Conservation (phyloP, 768 basidiomycete species). For the Infundibulicybe gibba region DNA sequence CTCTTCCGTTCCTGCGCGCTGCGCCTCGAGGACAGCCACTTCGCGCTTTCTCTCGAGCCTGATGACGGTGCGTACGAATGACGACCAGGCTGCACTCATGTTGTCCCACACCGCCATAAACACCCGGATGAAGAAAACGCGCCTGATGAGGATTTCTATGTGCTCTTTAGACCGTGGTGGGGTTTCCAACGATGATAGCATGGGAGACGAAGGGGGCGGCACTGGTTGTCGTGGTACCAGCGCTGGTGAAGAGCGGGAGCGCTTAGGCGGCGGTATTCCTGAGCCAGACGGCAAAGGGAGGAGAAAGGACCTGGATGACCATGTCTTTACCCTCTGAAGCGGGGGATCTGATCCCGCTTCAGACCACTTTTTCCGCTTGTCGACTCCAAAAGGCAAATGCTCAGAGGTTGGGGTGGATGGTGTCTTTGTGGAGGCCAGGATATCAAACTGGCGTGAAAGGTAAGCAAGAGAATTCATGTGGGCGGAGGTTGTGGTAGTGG, state of each 20-base stretch:
- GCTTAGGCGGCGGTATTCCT: conserved; percentile 29
- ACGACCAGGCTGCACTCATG: conserved; percentile 59
- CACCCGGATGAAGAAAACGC: conserved; percentile 69
- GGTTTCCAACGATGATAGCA: conserved; percentile 10
- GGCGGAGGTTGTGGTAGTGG: conserved; percentile 1
- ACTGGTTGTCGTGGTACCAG: conserved; percentile 14
- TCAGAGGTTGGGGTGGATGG: conserved; percentile 48
- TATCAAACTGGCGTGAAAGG: conserved; percentile 82
- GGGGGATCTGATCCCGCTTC: conserved; percentile 20
- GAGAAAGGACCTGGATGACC: conserved; percentile 54
- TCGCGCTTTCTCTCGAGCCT: not conserved
- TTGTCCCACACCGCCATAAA: conserved; percentile 69
- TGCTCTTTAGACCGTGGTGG: conserved; percentile 31
- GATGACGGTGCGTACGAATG: conserved; percentile 21
- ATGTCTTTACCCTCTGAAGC: conserved; percentile 50
- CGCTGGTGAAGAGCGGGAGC: conserved; percentile 64
- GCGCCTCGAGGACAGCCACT: not conserved
- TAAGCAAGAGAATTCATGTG: conserved; percentile 80
- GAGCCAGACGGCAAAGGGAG: conserved; percentile 24
- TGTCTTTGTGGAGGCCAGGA: conserved; percentile 56
- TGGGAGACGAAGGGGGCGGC: conserved; percentile 16
- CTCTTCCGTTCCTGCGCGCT: not conserved
- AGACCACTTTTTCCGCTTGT: conserved; percentile 11
- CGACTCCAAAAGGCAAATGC: conserved; percentile 22
- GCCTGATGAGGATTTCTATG: conserved; percentile 44